Conservation (phyloP, 345 rosid genomes). For the Pelargonium nanum region DNA sequence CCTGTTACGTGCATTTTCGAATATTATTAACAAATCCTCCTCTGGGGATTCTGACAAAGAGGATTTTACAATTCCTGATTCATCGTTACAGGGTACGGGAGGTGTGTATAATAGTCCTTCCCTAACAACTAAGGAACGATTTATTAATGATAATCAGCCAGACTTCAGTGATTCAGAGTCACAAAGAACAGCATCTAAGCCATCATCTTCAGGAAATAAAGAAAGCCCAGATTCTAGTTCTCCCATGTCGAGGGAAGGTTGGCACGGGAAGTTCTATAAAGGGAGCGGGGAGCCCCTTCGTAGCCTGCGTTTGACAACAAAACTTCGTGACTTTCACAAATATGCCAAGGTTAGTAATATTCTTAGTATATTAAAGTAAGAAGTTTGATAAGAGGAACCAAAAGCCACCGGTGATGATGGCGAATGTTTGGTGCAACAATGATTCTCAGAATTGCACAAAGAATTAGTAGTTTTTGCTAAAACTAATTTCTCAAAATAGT, state of each 20-base stretch:
- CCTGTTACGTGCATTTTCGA: slow-evolving; percentile 59
- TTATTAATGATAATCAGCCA: slow-evolving; percentile 34
- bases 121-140: slow-evolving; percentile 49
- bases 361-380: neutral
- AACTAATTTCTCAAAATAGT: no score
- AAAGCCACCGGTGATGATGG: no score
- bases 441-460: no score
- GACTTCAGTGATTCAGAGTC: slow-evolving; percentile 59
- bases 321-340: slow-evolving; percentile 92
- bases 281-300: slow-evolving; percentile 62
- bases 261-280: slow-evolving; percentile 57
- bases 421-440: no score
- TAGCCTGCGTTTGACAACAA: slow-evolving; percentile 70
- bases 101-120: slow-evolving; percentile 33
- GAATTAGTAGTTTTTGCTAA: no score
- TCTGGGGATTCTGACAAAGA: slow-evolving; percentile 68
- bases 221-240: slow-evolving; percentile 54
- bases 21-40: slow-evolving; percentile 49
- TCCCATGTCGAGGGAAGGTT: slow-evolving; percentile 63
- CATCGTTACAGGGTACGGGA: slow-evolving; percentile 37
- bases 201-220: slow-evolving; percentile 54
- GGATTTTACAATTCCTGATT: slow-evolving; percentile 51
- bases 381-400: no score
- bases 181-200: slow-evolving; percentile 42
- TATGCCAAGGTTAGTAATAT: slow-evolving; percentile 67